These are phyloP conservation scores for Fremontodendron californicum DNA, from an alignment of 345 rosid genomes.

Conservation along the genomic window DNA sequence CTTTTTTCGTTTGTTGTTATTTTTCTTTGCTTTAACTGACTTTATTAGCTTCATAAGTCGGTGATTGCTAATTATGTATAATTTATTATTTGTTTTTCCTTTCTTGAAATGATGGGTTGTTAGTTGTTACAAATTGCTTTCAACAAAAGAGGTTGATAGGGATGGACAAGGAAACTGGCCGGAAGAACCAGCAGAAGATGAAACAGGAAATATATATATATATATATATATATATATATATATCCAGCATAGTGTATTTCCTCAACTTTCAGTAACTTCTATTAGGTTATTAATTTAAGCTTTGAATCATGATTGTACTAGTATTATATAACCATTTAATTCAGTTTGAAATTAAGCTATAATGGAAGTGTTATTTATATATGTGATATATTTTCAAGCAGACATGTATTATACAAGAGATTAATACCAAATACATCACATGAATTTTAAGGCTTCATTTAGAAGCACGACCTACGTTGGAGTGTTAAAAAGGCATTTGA, in stretches of 20 bases:
- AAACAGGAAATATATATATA: too few species aligned
- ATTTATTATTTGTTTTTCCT: not conserved
- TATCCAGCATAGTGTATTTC: not conserved
- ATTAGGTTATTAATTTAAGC: not conserved
- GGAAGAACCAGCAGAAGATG: not conserved
- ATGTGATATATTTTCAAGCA: too few species aligned
- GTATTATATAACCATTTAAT: not conserved
- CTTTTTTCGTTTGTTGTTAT: not conserved
- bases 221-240: too few species aligned
- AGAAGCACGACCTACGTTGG: too few species aligned
- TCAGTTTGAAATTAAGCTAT: too few species aligned
- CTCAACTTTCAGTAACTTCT: not conserved
- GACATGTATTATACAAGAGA: too few species aligned
- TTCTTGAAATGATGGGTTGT: conserved; percentile 25
- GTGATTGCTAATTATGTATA: conserved; percentile 19
- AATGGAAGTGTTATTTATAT: too few species aligned
- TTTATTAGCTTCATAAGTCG: conserved; percentile 16
- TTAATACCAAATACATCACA: too few species aligned
- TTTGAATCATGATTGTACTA: not conserved
- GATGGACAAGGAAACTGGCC: conserved; percentile 7
- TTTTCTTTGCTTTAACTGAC: not conserved
- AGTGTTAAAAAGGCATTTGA: too few species aligned
- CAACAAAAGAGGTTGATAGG: conserved; percentile 22
- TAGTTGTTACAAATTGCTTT: conserved; percentile 32
- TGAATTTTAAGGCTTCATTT: too few species aligned